A percentile compares a stretch with the other conserved stretches of the same genome.
phyloP scores from a whole-genome alignment of 108 stramenopile species.

The Cyclotella cryptica region DNA sequence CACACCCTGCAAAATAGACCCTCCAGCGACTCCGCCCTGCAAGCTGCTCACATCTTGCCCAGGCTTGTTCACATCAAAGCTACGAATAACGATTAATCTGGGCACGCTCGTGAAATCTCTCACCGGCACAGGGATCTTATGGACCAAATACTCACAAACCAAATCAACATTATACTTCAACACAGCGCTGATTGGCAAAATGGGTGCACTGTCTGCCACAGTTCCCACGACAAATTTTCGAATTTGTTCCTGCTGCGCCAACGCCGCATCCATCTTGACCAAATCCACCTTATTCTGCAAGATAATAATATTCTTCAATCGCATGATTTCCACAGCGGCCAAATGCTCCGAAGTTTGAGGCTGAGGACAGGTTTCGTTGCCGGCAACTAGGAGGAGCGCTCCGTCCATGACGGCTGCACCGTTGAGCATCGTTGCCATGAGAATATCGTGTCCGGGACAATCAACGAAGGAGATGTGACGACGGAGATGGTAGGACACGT shows the following conservation, averaged over 20 bases:
- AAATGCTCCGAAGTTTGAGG: constrained; percentile 99
- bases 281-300: constrained; percentile 99
- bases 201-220: constrained; percentile 96
- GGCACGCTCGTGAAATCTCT: constrained; percentile 96
- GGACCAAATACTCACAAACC: constrained; percentile 97
- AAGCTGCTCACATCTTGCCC: constrained; percentile 96
- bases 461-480: constrained; percentile 99
- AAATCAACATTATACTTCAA: constrained; percentile 99
- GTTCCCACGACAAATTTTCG: constrained; percentile 98
- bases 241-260: constrained; percentile 98
- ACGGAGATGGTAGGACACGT: constrained; percentile 88
- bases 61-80: constrained; percentile 99
- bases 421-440: constrained; percentile 99
- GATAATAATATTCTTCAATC: constrained; percentile 97
- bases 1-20: constrained; percentile 97
- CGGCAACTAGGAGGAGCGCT: constrained; percentile 98
- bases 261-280: constrained; percentile 97
- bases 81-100: constrained; percentile 98
- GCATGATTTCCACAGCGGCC: constrained; percentile 99
- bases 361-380: constrained; percentile 99
- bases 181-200: constrained; percentile 98
- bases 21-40: constrained; percentile 99
- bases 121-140: constrained; percentile 94
- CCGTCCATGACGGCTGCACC: constrained; percentile 99
- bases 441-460: constrained; percentile 99